Evolutionary conservation across 192 early-diverging fungal genomes (phyloP).

Genomic region (Coemansia sp.): DNA sequence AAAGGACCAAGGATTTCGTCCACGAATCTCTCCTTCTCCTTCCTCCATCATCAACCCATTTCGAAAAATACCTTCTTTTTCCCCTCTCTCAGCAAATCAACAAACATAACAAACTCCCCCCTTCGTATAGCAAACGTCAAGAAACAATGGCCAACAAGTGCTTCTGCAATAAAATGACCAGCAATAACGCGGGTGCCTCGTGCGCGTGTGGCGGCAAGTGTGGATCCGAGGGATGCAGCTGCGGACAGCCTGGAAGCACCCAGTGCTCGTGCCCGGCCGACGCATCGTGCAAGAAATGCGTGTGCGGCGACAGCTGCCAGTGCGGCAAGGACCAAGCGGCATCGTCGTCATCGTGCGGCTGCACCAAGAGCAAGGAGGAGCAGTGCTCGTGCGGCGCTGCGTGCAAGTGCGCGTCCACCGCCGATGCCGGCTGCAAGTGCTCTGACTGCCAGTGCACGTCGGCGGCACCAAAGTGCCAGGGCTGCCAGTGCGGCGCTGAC

Average conservation of each 20-base stretch:
- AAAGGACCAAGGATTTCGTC: neutral
- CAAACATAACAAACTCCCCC: too few relatives aligned
- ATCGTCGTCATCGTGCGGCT: slow-evolving; percentile 10
- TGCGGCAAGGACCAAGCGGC: slow-evolving; percentile 18
- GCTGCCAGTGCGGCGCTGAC: slow-evolving; percentile 3
- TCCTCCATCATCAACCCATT: neutral
- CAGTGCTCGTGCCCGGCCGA: slow-evolving; percentile 24
- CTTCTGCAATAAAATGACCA: slow-evolving; percentile 23
- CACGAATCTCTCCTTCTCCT: neutral
- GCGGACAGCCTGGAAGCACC: slow-evolving; percentile 26
- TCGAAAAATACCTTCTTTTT: too few relatives aligned
- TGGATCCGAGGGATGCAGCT: slow-evolving; percentile 24
- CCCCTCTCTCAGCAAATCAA: neutral
- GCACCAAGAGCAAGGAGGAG: neutral
- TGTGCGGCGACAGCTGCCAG: slow-evolving; percentile 31
- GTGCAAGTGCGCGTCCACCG: slow-evolving; percentile 22
- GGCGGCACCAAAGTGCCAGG: slow-evolving; percentile 12
- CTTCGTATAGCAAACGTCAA: neutral
- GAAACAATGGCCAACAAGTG: slow-evolving; percentile 14
- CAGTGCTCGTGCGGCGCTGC: slow-evolving; percentile 9
- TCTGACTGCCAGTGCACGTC: slow-evolving; percentile 17
- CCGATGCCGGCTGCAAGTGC: slow-evolving; percentile 25
- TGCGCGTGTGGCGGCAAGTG: slow-evolving; percentile 36
- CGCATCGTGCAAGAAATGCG: slow-evolving; percentile 28
- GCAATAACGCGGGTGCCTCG: slow-evolving; percentile 10